A percentile compares a stretch with the other conserved stretches of the same genome.
Conservation (phyloP, 176 grass and related monocot genomes). For the Bothriochloa decipiens region DNA sequence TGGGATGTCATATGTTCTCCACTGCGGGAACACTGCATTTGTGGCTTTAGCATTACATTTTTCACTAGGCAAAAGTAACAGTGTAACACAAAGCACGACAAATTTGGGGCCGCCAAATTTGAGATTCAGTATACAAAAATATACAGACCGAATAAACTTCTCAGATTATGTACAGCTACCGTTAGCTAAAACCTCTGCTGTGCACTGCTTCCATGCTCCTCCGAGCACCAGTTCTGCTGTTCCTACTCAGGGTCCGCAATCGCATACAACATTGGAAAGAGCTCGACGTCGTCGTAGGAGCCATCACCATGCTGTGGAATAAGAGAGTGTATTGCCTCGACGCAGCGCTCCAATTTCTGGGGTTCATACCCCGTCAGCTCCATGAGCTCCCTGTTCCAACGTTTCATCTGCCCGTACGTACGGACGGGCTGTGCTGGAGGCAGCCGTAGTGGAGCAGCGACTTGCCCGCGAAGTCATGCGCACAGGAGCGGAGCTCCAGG, state of each 20-base stretch:
- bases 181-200: background rate
- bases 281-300: background rate
- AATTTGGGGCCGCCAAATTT: background rate
- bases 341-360: background rate
- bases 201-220: no score
- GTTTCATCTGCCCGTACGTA: background rate
- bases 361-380: conserved; percentile 39
- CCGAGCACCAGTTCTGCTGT: no score
- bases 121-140: background rate
- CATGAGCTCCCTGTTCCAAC: background rate
- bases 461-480: background rate
- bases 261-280: no score
- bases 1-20: no score
- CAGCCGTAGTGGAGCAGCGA: conserved; percentile 14
- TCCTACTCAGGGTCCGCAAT: no score
- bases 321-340: background rate
- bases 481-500: background rate
- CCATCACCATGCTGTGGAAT: background rate
- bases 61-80: no score
- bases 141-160: background rate
- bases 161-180: no score
- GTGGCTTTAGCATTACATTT: no score
- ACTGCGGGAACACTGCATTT: no score
- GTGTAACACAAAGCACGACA: background rate
- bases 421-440: conserved; percentile 25